Evolutionary conservation across 306 rosid species (phyloP), one percentile per base, ranked within the genome.

Genomic region (Sicyos edulis): DNA sequence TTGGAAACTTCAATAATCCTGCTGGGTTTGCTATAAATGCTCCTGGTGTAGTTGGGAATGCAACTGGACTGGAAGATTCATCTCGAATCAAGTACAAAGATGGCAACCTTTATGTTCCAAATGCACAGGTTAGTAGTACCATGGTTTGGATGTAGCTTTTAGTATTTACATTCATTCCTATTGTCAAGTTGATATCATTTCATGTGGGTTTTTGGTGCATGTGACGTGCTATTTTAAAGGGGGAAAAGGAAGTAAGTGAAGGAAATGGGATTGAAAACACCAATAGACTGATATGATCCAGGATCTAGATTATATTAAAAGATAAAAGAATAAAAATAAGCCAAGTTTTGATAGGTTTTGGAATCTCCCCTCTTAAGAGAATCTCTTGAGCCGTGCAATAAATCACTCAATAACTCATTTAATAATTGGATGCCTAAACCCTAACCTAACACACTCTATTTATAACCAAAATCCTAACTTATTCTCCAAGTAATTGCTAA

Each of bases 41-140:
- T 78, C 92, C 93, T 42, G 95, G 99, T 40, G 96, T 88, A 42
- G 91, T 88, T 74, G 99, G 97, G 47, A 86, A 91, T 77, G 91
- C 96, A 20, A 19, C 91, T 15, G 87, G 83, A 73, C 77, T 91
- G 19, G 99, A 95, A 75, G 99, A 95, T 81, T 87, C 97, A 60
- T 91, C 96, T 68, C 88, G 95, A 73, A 82, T 95, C 69, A 95
- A 95, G 82, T 95, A 87, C 86, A 95, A 91, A 77, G 99, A 91
- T 80, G 88, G 86, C 52, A 88, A 86, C 81, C 88, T 91, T 32
- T 95, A 91, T 74, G 92, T 89, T 42, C 86, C 97, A 42, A 95
- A 89, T 89, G 95, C 97, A 51, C 99, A 91, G 99, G 99, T 95
- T 73, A 55, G 24, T 66, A 8, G 21, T 74, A 16, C 54, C 37